These are phyloP conservation scores for Chalciporus piperatus DNA, from an alignment of 768 basidiomycete species.

Conservation along the genomic window DNA sequence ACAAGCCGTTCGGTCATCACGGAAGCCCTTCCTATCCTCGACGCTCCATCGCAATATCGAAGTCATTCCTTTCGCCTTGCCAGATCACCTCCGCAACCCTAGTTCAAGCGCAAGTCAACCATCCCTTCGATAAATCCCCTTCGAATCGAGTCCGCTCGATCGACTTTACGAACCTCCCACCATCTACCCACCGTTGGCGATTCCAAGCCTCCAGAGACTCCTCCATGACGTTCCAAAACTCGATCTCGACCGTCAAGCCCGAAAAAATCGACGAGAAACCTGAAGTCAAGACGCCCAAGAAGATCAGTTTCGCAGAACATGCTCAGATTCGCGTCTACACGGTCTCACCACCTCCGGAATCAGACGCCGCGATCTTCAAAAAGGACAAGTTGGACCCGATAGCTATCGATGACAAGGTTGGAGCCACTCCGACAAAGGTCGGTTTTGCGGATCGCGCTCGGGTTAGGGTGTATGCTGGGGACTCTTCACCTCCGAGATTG, in stretches of 20 bases:
- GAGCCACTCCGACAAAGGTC: not conserved
- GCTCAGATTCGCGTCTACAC: constrained; percentile 21
- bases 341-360: constrained; percentile 4
- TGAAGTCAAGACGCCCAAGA: constrained; percentile 22
- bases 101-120: not conserved
- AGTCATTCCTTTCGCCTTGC: not conserved
- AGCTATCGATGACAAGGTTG: not conserved
- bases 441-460: not conserved
- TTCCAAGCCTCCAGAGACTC: constrained; percentile 1
- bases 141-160: constrained; percentile 17
- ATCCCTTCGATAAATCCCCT: not conserved
- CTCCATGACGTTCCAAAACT: not conserved
- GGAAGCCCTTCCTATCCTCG: not conserved
- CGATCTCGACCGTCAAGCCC: not conserved
- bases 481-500: not conserved
- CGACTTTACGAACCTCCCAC: constrained; percentile 27
- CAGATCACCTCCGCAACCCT: not conserved
- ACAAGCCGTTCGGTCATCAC: not conserved
- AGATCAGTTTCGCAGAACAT: constrained; percentile 24
- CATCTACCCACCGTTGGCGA: constrained; percentile 10
- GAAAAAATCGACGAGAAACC: not conserved
- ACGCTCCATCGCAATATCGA: not conserved
- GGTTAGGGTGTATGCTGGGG: not conserved
- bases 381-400: not conserved
- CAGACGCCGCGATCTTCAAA: not conserved